phyloP scores from a whole-genome alignment of 208 protist species.

The Phytomonas francai region DNA sequence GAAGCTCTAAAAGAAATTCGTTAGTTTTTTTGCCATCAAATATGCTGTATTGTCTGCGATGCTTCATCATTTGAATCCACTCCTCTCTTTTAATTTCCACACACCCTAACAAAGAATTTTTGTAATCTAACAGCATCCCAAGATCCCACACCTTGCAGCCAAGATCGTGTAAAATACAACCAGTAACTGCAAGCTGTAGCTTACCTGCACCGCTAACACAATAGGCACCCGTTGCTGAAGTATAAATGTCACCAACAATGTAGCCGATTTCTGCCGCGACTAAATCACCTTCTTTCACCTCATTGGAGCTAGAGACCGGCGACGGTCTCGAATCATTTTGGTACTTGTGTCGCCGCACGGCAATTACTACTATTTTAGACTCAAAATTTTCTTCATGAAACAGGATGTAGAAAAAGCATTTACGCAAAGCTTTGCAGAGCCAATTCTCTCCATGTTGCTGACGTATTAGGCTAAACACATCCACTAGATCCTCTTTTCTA shows the following conservation, averaged over 20 bases:
- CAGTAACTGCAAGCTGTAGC: slow-evolving; percentile 59
- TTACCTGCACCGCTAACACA: slow-evolving; percentile 57
- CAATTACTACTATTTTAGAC: slow-evolving; percentile 68
- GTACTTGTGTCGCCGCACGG: slow-evolving; percentile 51
- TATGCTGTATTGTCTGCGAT: slow-evolving; percentile 4
- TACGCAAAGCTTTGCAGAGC: slow-evolving; percentile 63
- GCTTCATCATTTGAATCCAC: slow-evolving; percentile 33
- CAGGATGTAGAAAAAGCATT: slow-evolving; percentile 67
- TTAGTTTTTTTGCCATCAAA: neutral
- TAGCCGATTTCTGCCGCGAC: slow-evolving; percentile 71
- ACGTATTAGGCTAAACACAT: slow-evolving; percentile 51
- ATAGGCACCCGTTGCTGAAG: slow-evolving; percentile 73
- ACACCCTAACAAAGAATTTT: slow-evolving; percentile 22
- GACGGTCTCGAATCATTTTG: neutral
- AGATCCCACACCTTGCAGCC: slow-evolving; percentile 82
- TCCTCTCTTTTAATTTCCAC: slow-evolving; percentile 27
- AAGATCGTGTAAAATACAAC: slow-evolving; percentile 26
- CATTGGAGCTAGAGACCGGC: neutral
- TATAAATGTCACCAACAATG: slow-evolving; percentile 80
- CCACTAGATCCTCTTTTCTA: slow-evolving; percentile 42
- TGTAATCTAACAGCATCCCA: slow-evolving; percentile 84
- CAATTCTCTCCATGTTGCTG: slow-evolving; percentile 79
- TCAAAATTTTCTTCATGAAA: slow-evolving; percentile 30
- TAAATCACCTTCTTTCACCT: slow-evolving; percentile 50
- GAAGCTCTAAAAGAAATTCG: slow-evolving; percentile 15